Evolutionary conservation across 495 filamentous ascomycete species (phyloP).

Genomic region (Penicillium fimorum): DNA sequence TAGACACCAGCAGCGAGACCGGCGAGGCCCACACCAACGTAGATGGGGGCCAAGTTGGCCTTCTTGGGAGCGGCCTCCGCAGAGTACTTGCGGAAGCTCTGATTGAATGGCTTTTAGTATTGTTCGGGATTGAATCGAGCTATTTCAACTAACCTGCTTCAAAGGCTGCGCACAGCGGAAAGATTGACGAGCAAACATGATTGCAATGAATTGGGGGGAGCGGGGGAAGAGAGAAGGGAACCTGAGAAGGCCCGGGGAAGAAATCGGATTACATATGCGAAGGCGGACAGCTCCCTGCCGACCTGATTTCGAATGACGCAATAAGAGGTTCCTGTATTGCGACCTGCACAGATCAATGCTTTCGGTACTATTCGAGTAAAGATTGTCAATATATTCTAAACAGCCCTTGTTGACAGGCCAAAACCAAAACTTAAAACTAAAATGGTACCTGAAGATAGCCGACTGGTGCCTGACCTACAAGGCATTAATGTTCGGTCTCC

Average conservation of each 20-base stretch:
- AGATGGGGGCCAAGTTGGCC: slow-evolving; percentile 42
- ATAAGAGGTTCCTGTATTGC: slow-evolving; percentile 18
- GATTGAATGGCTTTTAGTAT: slow-evolving; percentile 5
- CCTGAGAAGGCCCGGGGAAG: slow-evolving; percentile 18
- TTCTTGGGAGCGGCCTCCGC: slow-evolving; percentile 44
- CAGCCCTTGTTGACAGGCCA: background rate
- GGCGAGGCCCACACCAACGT: slow-evolving; percentile 39
- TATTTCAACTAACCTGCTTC: slow-evolving; percentile 41
- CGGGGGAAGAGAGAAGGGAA: slow-evolving; percentile 13
- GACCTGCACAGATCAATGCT: background rate
- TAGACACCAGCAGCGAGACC: slow-evolving; percentile 46
- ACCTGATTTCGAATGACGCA: slow-evolving; percentile 30
- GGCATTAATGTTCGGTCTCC: background rate
- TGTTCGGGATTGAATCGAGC: background rate
- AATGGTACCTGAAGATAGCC: background rate
- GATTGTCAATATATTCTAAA: background rate
- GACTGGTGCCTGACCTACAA: background rate
- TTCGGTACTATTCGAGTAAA: background rate
- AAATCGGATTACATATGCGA: slow-evolving; percentile 27
- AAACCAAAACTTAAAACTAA: background rate
- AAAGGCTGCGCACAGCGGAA: slow-evolving; percentile 50
- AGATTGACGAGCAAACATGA: slow-evolving; percentile 51
- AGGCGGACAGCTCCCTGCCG: slow-evolving; percentile 25
- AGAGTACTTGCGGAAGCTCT: slow-evolving; percentile 55
- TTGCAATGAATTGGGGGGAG: slow-evolving; percentile 20